A percentile compares a stretch with the other conserved stretches of the same genome.
Conservation (phyloP, 768 basidiomycete genomes). For the Candolleomyces aberdarensis region DNA sequence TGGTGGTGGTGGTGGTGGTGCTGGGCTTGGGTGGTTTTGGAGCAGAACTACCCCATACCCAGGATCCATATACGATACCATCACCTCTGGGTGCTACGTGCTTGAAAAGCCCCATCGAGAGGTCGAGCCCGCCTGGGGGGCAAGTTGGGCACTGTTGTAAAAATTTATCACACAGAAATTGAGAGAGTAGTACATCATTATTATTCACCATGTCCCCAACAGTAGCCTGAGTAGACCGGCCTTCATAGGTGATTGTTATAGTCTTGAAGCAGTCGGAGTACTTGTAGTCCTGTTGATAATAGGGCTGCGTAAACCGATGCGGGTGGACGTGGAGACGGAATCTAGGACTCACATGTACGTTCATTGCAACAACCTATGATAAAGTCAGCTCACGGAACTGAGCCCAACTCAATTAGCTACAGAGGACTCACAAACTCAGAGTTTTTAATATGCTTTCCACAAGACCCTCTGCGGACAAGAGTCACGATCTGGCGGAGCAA, state of each 20-base stretch:
- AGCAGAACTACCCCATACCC: not conserved
- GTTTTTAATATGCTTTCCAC: not conserved
- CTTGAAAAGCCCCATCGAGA: conserved; percentile 3
- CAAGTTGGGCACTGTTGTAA: not conserved
- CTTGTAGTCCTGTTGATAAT: not conserved
- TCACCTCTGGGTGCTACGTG: not conserved
- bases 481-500: too few species aligned
- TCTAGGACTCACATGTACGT: not conserved
- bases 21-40: not conserved
- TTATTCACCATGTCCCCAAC: not conserved
- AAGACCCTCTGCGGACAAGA: not conserved
- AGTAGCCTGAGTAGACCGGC: not conserved
- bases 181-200: too few species aligned
- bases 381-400: not conserved
- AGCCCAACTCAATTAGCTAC: not conserved
- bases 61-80: not conserved
- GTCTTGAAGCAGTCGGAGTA: not conserved
- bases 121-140: conserved; percentile 1
- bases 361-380: not conserved
- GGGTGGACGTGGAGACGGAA: not conserved
- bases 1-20: not conserved
- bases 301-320: not conserved
- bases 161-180: not conserved
- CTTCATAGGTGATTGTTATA: not conserved
- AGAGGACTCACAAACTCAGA: not conserved